phyloP scores from a whole-genome alignment of 2,329 filamentous ascomycete genomes.

The Nemania diffusa region DNA sequence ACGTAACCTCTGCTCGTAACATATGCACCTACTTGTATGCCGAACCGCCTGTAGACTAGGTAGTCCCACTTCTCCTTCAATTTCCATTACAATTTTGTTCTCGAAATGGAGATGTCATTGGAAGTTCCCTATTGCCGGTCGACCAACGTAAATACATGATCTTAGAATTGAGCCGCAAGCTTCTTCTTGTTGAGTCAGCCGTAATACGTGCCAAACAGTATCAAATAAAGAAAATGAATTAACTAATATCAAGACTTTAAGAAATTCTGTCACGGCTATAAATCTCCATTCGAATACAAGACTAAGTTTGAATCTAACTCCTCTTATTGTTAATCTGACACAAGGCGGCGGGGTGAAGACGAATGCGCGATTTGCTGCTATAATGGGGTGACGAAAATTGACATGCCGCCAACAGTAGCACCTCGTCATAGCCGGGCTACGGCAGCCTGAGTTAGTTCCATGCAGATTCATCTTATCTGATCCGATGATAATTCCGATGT shows the following conservation, averaged over 20 bases:
- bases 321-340: background rate
- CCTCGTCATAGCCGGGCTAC: slow-evolving; percentile 18
- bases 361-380: slow-evolving; percentile 34
- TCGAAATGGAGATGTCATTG: slow-evolving; percentile 4
- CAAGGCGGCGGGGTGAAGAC: background rate
- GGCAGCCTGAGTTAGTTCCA: slow-evolving; percentile 32
- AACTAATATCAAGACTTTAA: background rate
- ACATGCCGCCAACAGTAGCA: slow-evolving; percentile 16
- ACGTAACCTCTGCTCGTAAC: background rate
- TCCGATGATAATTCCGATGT: slow-evolving; percentile 63
- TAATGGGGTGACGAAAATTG: slow-evolving; percentile 27
- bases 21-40: slow-evolving; percentile 14
- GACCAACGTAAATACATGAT: background rate
- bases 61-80: slow-evolving; percentile 25
- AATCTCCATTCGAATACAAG: background rate
- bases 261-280: background rate
- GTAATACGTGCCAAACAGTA: background rate
- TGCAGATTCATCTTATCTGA: slow-evolving; percentile 62
- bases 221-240: background rate
- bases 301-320: background rate
- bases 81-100: slow-evolving; percentile 24
- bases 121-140: background rate
- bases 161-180: background rate
- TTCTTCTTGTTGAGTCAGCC: background rate
- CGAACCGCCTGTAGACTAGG: slow-evolving; percentile 1